Base-by-base conservation (phyloP, 257 asterid species). In the Cruciata laevipes region DNA sequence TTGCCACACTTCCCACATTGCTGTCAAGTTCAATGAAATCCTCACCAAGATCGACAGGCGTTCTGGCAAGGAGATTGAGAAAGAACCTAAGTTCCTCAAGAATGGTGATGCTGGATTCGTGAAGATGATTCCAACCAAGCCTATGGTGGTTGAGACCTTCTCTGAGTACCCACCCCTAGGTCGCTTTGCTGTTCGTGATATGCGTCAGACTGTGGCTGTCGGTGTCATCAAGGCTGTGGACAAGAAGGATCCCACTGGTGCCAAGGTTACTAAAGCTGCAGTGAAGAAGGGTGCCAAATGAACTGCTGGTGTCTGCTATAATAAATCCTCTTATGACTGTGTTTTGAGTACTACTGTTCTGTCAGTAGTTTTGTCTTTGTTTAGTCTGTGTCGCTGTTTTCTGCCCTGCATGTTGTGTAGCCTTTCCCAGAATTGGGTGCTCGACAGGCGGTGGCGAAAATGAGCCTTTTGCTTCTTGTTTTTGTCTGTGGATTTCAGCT, bases 261-360 rank as follows among this genome's bases (percentile, higher is more conserved):
- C 94, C 27, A 86, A 86, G 84, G 85, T 87, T 47, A 86, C 93
- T 75, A 86, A 88, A 87, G 95, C 93, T 66, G 95, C 95, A 13
- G 88, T 58, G 17, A 88, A 88, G 90, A 86, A 85, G 79, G 92
- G 92, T 55, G 92, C 79, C 66, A 87, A 88, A 78, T 86, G 87
- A 88, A 76, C 10, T 53, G 13, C 55, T 63, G 53, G 58, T 18
- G 6, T 38, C 47, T 68, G 32, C 21, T 71, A 49, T 16, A 74
- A 74, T n/a, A n/a, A n/a, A n/a, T n/a, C n/a, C n/a, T n/a, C n/a
- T n/a, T n/a, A n/a, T 52, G 57, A 6, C n/a, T 44, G 30, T 72
- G 7, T 44, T 7, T 56, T 24, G n/a, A 13, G 38, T 11, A 11
- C 37, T 69, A 9, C n/a, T 68, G n/a, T 18, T 20, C 47, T 68